Evolutionary conservation across 306 rosid species (phyloP).

Genomic region (Boehmeria nivea): DNA sequence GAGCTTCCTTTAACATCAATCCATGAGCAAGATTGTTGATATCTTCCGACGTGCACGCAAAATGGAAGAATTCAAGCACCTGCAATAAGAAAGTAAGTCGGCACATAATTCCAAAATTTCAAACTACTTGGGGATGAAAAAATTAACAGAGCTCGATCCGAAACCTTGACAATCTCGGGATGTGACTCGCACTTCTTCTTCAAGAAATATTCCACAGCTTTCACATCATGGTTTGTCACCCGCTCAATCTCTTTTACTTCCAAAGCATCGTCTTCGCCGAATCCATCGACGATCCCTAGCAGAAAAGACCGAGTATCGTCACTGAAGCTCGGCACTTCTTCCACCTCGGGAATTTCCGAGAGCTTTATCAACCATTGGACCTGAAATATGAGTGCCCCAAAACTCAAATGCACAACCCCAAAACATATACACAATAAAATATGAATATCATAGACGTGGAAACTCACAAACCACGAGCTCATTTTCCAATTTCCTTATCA

Average conservation of each 20-base stretch:
- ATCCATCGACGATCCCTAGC: conserved; percentile 49
- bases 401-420: background rate
- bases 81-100: conserved; percentile 17
- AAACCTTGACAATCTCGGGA: conserved; percentile 62
- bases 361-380: conserved; percentile 73
- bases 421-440: too few relatives aligned
- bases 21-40: conserved; percentile 88
- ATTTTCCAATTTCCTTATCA: too few relatives aligned
- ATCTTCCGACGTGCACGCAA: conserved; percentile 89
- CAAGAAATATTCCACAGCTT: conserved; percentile 88
- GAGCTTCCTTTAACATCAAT: conserved; percentile 76
- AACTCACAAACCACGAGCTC: background rate
- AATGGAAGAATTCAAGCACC: conserved; percentile 92
- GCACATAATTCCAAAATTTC: background rate
- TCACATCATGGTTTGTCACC: conserved; percentile 80
- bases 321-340: conserved; percentile 72
- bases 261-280: conserved; percentile 51
- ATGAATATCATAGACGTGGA: background rate
- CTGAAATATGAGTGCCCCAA: conserved; percentile 23
- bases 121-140: background rate
- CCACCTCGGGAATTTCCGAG: conserved; percentile 53
- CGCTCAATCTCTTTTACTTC: conserved; percentile 70
- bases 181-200: conserved; percentile 65
- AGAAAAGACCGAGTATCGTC: conserved; percentile 46
- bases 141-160: conserved; percentile 2